These are phyloP conservation scores for Heliamphora exappendiculata DNA, from an alignment of 148 eudicot genomes.

Conservation along the genomic window DNA sequence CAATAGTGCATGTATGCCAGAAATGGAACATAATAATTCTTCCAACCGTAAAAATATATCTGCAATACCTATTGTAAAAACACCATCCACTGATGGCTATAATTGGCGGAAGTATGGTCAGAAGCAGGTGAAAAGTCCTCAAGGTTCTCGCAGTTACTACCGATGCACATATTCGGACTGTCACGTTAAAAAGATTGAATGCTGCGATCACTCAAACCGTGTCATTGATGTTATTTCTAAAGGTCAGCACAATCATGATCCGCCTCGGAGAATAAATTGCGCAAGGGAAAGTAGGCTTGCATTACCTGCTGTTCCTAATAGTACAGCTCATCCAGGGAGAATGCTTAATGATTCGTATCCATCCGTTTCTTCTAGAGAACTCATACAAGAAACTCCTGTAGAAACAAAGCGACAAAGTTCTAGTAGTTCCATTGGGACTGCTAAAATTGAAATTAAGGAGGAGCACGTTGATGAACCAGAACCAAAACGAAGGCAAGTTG, in stretches of 20 bases:
- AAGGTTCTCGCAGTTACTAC: conserved; percentile 75
- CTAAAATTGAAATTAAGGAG: conserved; percentile 30
- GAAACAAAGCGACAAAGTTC: conserved; percentile 19
- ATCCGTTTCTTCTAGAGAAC: conserved; percentile 25
- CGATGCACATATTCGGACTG: conserved; percentile 60
- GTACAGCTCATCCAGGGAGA: conserved; percentile 10
- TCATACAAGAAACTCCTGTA: conserved; percentile 11
- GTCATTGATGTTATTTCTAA: conserved; percentile 49
- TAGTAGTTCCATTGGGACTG: conserved; percentile 26
- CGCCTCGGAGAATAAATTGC: conserved; percentile 43
- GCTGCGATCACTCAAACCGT: conserved; percentile 41
- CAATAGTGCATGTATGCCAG: conserved; percentile 5
- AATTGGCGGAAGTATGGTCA: conserved; percentile 92
- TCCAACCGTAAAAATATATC: conserved; percentile 17
- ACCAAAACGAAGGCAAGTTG: conserved; percentile 48
- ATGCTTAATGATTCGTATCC: conserved; percentile 22
- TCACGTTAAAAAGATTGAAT: conserved; percentile 65
- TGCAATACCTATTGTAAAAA: conserved; percentile 21
- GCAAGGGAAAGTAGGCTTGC: conserved; percentile 31
- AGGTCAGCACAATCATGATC: conserved; percentile 71
- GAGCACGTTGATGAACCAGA: conserved; percentile 41
- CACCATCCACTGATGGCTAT: conserved; percentile 49
- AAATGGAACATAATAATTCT: conserved; percentile 18
- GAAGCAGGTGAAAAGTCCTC: conserved; percentile 79
- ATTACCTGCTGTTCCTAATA: conserved; percentile 15